These are phyloP conservation scores for Articulospora tetracladia DNA, from an alignment of 495 filamentous ascomycete species.

Conservation along the genomic window DNA sequence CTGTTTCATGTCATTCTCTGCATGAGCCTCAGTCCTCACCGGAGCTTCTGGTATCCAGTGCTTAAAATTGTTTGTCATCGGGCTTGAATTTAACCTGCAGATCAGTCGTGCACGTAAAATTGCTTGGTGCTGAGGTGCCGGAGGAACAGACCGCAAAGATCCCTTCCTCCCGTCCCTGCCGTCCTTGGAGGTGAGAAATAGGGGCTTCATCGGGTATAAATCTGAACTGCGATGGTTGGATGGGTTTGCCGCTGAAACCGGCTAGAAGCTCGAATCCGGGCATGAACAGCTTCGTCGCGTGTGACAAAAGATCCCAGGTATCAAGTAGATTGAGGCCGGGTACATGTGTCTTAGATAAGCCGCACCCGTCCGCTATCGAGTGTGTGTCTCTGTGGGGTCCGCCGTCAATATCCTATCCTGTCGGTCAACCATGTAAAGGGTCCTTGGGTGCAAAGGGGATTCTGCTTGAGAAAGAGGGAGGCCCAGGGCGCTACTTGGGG, in stretches of 20 bases:
- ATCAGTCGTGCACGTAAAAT: background rate
- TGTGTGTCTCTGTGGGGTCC: background rate
- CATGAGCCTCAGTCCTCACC: background rate
- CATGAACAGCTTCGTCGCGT: slow-evolving; percentile 3
- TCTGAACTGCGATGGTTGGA: background rate
- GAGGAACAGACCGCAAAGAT: too few species aligned
- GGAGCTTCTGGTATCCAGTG: background rate
- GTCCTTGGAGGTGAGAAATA: background rate
- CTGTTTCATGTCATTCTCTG: slow-evolving; percentile 2
- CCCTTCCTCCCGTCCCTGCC: background rate
- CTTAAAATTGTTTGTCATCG: background rate
- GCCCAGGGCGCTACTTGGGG: too few species aligned
- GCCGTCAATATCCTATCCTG: too few species aligned
- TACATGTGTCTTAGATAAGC: slow-evolving; percentile 6
- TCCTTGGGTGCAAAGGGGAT: too few species aligned
- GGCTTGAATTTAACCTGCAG: background rate
- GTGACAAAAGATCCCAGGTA: background rate
- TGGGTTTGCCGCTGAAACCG: background rate
- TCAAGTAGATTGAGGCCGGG: slow-evolving; percentile 1
- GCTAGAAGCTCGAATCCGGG: background rate
- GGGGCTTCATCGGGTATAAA: background rate
- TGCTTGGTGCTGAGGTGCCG: background rate
- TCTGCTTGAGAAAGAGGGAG: too few species aligned
- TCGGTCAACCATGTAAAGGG: too few species aligned
- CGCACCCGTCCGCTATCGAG: background rate